Conservation (phyloP, 371 early-diverging fungal species). For the Actinomortierella wolfii region DNA sequence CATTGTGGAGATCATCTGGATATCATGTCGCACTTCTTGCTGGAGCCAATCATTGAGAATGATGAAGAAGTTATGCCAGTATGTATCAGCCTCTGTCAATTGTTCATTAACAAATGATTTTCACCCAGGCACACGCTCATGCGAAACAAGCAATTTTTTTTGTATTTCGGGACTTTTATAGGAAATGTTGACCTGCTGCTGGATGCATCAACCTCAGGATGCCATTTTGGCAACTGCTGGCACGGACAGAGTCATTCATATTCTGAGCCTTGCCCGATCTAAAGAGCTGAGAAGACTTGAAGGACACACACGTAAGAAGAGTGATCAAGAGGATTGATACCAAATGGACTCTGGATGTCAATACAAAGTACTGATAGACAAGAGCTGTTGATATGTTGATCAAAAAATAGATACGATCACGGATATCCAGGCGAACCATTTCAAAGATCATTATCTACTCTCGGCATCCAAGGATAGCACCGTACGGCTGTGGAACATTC, state of each 20-base stretch:
- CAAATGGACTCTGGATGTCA: background rate
- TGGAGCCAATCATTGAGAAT: slow-evolving; percentile 48
- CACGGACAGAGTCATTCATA: slow-evolving; percentile 61
- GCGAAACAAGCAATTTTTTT: background rate
- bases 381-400: background rate
- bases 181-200: slow-evolving; percentile 68
- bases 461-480: slow-evolving; percentile 87
- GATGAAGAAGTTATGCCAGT: slow-evolving; percentile 43
- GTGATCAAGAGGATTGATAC: background rate
- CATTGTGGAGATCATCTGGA: slow-evolving; percentile 92
- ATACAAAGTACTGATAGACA: background rate
- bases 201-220: slow-evolving; percentile 71
- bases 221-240: slow-evolving; percentile 74
- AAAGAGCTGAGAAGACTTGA: slow-evolving; percentile 63
- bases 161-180: slow-evolving; percentile 6
- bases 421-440: slow-evolving; percentile 76
- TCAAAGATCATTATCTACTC: slow-evolving; percentile 65
- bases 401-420: slow-evolving; percentile 55
- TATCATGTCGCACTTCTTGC: slow-evolving; percentile 86
- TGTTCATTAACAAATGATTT: slow-evolving; percentile 6
- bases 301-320: slow-evolving; percentile 67
- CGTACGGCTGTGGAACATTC: slow-evolving; percentile 86
- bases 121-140: too few relatives aligned
- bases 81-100: slow-evolving; percentile 4
- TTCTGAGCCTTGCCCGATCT: slow-evolving; percentile 76